Evolutionary conservation across 2,329 filamentous ascomycete genomes (phyloP).

Genomic region (Stagonosporopsis vannaccii): DNA sequence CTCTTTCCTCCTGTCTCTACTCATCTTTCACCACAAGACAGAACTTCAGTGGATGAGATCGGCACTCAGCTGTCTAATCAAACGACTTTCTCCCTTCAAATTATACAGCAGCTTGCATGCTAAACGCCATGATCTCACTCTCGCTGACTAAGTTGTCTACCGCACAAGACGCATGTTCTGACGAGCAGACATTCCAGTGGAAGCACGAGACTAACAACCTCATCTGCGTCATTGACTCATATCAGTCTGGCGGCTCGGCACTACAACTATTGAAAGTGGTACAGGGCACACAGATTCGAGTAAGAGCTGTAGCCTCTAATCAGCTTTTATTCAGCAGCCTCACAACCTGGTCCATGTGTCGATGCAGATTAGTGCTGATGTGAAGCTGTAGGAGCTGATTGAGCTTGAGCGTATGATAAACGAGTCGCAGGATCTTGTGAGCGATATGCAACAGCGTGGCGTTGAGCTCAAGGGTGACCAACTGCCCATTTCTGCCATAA

Average conservation of each 20-base stretch:
- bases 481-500: slow-evolving; percentile 55
- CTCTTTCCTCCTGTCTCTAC: slow-evolving; percentile 23
- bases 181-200: slow-evolving; percentile 45
- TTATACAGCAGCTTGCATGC: slow-evolving; percentile 17
- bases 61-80: neutral
- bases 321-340: neutral
- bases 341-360: neutral
- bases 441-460: slow-evolving; percentile 32
- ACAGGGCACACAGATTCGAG: slow-evolving; percentile 52
- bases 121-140: slow-evolving; percentile 38
- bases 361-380: slow-evolving; percentile 11
- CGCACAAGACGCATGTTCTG: slow-evolving; percentile 41
- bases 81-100: slow-evolving; percentile 17
- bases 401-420: slow-evolving; percentile 35
- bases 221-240: slow-evolving; percentile 43
- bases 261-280: slow-evolving; percentile 50
- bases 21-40: slow-evolving; percentile 3
- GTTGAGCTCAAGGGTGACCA: slow-evolving; percentile 47
- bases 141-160: slow-evolving; percentile 43
- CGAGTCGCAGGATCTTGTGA: slow-evolving; percentile 27
- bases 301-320: slow-evolving; percentile 36
- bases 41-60: neutral
- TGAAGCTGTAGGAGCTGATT: slow-evolving; percentile 27
- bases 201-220: slow-evolving; percentile 43
- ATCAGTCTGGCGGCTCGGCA: slow-evolving; percentile 30